phyloP scores from a whole-genome alignment of 257 asterid species.

The Plantago major region DNA sequence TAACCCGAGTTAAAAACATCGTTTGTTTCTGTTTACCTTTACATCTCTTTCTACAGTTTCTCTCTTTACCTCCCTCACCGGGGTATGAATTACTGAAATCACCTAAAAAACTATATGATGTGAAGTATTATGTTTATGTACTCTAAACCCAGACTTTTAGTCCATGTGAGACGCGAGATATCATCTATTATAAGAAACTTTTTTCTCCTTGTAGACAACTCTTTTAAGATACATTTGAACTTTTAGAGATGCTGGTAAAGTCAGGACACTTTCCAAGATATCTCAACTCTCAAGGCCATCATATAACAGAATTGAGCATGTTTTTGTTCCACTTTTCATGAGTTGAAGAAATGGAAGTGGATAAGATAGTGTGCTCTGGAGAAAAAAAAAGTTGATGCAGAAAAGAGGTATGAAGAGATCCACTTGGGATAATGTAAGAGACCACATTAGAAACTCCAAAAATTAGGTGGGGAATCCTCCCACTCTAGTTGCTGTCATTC shows the following conservation, averaged over 20 bases:
- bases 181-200: too few species aligned
- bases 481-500: constrained; percentile 16
- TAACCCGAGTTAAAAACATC: too few species aligned
- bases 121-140: too few species aligned
- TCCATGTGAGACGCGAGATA: too few species aligned
- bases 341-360: constrained; percentile 38
- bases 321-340: constrained; percentile 24
- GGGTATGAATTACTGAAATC: too few species aligned
- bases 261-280: constrained; percentile 24
- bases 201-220: too few species aligned
- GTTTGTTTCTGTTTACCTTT: too few species aligned
- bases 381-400: too few species aligned
- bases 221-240: constrained; percentile 22
- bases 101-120: too few species aligned
- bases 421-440: constrained; percentile 25
- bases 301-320: constrained; percentile 35
- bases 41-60: too few species aligned
- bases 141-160: too few species aligned
- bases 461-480: constrained; percentile 35
- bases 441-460: constrained; percentile 29
- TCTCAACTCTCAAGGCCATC: constrained; percentile 29
- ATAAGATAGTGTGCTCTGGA: constrained; percentile 36
- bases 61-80: too few species aligned
- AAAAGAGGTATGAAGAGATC: constrained; percentile 31
- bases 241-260: constrained; percentile 6